Percentiles rank a stretch among this genome's conserved stretches.
Evolutionary conservation across 164 flowering plant genomes (phyloP).

Genomic region (Euptelea pleiosperma): DNA sequence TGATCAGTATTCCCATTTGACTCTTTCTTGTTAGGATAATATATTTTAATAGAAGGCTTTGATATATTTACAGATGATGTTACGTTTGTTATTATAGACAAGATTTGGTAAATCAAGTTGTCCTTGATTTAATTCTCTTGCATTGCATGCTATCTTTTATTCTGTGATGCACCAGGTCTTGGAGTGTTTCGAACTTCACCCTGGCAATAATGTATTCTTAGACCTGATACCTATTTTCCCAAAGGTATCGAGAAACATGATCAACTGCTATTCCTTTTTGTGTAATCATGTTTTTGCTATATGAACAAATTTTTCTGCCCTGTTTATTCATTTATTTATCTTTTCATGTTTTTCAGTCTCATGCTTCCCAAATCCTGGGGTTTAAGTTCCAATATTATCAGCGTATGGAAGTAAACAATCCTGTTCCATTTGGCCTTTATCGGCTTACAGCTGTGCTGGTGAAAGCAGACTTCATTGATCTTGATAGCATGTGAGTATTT

Average conservation of each 20-base stretch:
- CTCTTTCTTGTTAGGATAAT: constrained; percentile 1
- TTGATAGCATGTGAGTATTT: constrained; percentile 90
- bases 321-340: neutral
- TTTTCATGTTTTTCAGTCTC: constrained; percentile 58
- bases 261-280: neutral
- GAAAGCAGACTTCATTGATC: constrained; percentile 80
- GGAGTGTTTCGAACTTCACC: constrained; percentile 95
- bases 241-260: constrained; percentile 48
- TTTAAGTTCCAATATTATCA: constrained; percentile 97
- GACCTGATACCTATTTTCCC: constrained; percentile 94
- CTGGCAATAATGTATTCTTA: constrained; percentile 60
- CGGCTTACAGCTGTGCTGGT: constrained; percentile 83
- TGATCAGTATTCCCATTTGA: neutral
- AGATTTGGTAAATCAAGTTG: neutral
- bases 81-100: neutral
- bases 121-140: neutral
- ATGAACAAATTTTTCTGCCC: neutral
- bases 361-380: constrained; percentile 97
- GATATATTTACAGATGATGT: neutral
- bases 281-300: neutral
- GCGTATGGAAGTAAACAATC: constrained; percentile 66
- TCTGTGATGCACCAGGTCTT: constrained; percentile 55
- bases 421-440: constrained; percentile 81
- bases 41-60: neutral
- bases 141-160: constrained; percentile 1